Base-by-base conservation (phyloP, 176 grass and related monocot species). In the Zea luxurians region DNA sequence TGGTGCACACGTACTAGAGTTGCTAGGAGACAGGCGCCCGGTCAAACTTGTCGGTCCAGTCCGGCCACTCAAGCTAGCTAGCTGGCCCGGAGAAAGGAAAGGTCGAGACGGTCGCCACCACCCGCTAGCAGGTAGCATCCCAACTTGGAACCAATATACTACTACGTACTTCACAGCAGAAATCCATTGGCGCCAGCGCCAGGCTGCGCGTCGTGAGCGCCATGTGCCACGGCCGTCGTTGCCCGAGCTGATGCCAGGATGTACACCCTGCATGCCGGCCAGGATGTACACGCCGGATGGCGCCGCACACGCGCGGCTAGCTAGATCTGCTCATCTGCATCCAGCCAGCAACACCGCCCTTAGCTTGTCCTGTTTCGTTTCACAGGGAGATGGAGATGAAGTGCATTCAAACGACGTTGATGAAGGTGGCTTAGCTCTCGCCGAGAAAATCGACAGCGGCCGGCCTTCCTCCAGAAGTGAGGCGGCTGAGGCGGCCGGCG, bases 141-240 rank as follows among this genome's bases (percentile, higher is more conserved):
- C 53, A 66, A 1, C 40, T 45, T 18, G 68, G 48, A 48, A 52
- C 66, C 59, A 74, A 10, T 27, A 27, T 27, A 27, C 27, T 27
- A 0, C 13, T 8, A 54, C n/a, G n/a, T n/a, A n/a, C 4, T 42
- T 11, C 60, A 44, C 79, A 52, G 41, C 80, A 15, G 49, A 20
- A 13, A 73, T 50, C 13, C 57, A 72, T 42, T 43, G 55, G 68
- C 61, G 80, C 68, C 86, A 83, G 68, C 61, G 80, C 68, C 86
- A 83, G 86, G 62, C 86, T 79, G 75, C 62, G 20, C 16, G 37
- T 10, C 12, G 80, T 78, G 68, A 62, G 52, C 52, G 75, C 80
- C 85, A 87, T 88, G 86, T 88, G 86, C 71, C 10, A 55, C 77
- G 37, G 13, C 27, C 27, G 27, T 27, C 27, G 27, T 27, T 27